Conservation (phyloP, 257 asterid species). For the Solanum medicagineum region DNA sequence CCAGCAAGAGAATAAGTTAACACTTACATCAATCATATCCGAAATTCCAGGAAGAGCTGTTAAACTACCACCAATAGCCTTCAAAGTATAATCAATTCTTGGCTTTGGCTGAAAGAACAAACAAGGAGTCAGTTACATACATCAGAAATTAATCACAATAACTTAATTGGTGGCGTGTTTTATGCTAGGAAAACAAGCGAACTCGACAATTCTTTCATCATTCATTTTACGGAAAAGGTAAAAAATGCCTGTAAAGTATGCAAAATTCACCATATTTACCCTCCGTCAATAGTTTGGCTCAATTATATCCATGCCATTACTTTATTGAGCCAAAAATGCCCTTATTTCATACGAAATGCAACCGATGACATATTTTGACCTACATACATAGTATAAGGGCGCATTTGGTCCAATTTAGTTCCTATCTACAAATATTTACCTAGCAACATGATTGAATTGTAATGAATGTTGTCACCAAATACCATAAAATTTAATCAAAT, state of each 20-base stretch:
- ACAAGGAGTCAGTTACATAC: background rate
- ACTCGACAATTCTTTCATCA: background rate
- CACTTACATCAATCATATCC: constrained; percentile 91
- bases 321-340: background rate
- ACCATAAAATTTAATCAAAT: background rate
- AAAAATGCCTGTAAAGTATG: too few species aligned
- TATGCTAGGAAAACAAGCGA: background rate
- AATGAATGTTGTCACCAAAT: background rate
- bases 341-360: background rate
- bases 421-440: background rate
- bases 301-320: too few species aligned
- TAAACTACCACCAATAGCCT: constrained; percentile 96
- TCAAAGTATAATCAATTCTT: constrained; percentile 76
- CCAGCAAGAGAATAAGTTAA: background rate
- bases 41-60: constrained; percentile 92
- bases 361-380: background rate
- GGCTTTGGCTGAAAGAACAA: constrained; percentile 71
- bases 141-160: background rate
- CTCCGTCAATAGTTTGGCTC: too few species aligned
- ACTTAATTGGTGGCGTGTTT: background rate
- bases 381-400: background rate
- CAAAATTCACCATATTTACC: too few species aligned
- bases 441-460: background rate
- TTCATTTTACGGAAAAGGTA: background rate
- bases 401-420: background rate